Evolutionary conservation across 257 asterid species (phyloP), one percentile per base, ranked within the genome.

Genomic region (Gentiana macrophylla): DNA sequence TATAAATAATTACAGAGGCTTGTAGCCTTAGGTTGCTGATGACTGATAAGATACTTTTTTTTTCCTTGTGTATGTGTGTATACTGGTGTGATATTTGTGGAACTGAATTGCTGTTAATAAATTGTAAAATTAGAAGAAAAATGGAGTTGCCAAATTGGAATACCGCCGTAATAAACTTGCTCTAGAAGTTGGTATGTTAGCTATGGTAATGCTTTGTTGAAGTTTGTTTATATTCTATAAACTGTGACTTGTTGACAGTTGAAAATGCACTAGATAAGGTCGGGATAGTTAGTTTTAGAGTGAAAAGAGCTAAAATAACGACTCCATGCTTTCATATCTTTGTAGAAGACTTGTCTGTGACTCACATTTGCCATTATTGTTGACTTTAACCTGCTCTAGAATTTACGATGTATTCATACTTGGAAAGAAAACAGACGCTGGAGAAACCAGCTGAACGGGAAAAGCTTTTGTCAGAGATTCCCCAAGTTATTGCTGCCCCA

Each of bases 401-500:
- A 62, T 72, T 65, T 68, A 84, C 95, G 53, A 57, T 77, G 62
- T 74, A 59, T 46, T 94, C 82, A 56, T 64, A 72, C 75, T 62
- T 79, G 64, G 94, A 82, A 38, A 71, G 77, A 74, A 82, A 77
- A 74, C 72, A 80, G 80, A 75, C 59, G 74, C 86, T 84, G 52
- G 79, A 77, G 72, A 74, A 81, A 56, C 74, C 85, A 67, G 70
- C 86, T 35, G 98, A 86, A 69, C 83, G 44, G 67, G 91, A 84
- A 59, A 84, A 76, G 57, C 62, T 86, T 60, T 63, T 90, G 69
- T 64, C 57, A 7, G 68, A 61, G 69, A 59, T 71, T 57, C 95
- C 98, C 37, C 72, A 83, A 67, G 84, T 87, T 62, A 77, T 84
- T 65, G 88, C 94, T 60, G 98, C 83, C 56, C 84, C 83, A 67